phyloP scores from a whole-genome alignment of 2,329 filamentous ascomycete genomes.

The Gyromitra esculenta region DNA sequence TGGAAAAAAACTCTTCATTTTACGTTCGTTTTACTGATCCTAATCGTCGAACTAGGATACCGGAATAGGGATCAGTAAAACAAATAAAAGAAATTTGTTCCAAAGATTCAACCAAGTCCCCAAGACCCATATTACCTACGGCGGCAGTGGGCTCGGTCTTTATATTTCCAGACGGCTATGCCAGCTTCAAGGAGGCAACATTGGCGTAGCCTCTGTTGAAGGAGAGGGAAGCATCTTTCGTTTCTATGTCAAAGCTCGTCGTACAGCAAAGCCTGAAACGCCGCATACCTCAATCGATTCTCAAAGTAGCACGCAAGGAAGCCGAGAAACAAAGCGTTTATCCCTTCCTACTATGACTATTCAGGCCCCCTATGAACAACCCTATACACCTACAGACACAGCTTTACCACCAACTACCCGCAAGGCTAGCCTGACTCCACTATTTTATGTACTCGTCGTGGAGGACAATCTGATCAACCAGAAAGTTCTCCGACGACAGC shows the following conservation, averaged over 20 bases:
- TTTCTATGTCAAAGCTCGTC: constrained; percentile 74
- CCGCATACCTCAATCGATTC: constrained; percentile 27
- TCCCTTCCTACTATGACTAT: not conserved
- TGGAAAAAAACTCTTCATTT: not conserved
- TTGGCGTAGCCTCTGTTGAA: constrained; percentile 74
- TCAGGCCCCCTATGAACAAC: not conserved
- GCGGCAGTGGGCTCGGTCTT: constrained; percentile 74
- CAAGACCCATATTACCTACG: constrained; percentile 75
- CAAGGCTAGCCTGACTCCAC: constrained; percentile 51
- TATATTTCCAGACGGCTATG: constrained; percentile 81
- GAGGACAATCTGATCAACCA: constrained; percentile 76
- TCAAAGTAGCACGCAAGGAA: constrained; percentile 20
- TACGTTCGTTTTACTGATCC: not conserved
- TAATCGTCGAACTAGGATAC: constrained; percentile 52
- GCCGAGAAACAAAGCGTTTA: not conserved
- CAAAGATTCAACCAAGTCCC: constrained; percentile 57
- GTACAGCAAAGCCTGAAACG: constrained; percentile 23
- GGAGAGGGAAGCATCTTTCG: constrained; percentile 78
- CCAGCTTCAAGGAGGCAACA: constrained; percentile 80
- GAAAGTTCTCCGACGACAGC: constrained; percentile 70
- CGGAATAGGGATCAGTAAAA: constrained; percentile 55
- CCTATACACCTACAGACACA: constrained; percentile 11
- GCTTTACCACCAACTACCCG: not conserved
- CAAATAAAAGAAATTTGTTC: constrained; percentile 55
- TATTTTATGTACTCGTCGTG: constrained; percentile 70